phyloP scores from a whole-genome alignment of 1,284 basidiomycete genomes.

The Ustilago nuda region DNA sequence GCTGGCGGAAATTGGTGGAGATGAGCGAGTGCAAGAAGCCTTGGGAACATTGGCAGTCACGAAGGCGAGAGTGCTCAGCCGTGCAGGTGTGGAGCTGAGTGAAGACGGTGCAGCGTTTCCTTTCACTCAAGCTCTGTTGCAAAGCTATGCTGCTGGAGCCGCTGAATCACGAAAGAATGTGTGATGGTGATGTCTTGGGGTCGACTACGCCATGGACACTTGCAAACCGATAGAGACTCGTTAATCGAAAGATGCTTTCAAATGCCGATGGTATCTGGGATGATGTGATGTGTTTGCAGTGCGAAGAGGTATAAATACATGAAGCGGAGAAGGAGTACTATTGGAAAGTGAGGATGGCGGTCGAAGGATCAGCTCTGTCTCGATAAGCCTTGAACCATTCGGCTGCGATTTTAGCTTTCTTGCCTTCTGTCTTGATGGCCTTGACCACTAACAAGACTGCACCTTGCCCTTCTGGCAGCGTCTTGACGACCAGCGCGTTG shows the following conservation, averaged over 20 bases:
- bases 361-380: slow-evolving; percentile 42
- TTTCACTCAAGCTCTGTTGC: slow-evolving; percentile 10
- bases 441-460: slow-evolving; percentile 16
- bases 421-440: slow-evolving; percentile 39
- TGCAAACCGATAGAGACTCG: no score
- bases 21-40: slow-evolving; percentile 3
- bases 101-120: slow-evolving; percentile 9
- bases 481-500: slow-evolving; percentile 27
- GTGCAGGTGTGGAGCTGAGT: background rate
- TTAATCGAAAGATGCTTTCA: background rate
- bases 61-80: slow-evolving; percentile 11
- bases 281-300: no score
- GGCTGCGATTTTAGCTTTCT: slow-evolving; percentile 32
- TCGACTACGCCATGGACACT: no score
- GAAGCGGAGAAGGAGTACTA: background rate
- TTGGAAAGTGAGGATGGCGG: slow-evolving; percentile 13
- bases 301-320: slow-evolving; percentile 6
- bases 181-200: background rate
- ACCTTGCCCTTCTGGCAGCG: background rate
- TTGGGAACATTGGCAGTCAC: slow-evolving; percentile 3
- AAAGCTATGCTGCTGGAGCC: background rate
- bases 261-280: background rate
- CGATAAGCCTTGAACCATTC: slow-evolving; percentile 56
- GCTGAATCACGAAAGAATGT: slow-evolving; percentile 13
- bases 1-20: background rate